A percentile compares a stretch with the other conserved stretches of the same genome.
phyloP scores from a whole-genome alignment of 225 moss, liverwort and hornwort genomes.

The Pseudoscleropodium purum region DNA sequence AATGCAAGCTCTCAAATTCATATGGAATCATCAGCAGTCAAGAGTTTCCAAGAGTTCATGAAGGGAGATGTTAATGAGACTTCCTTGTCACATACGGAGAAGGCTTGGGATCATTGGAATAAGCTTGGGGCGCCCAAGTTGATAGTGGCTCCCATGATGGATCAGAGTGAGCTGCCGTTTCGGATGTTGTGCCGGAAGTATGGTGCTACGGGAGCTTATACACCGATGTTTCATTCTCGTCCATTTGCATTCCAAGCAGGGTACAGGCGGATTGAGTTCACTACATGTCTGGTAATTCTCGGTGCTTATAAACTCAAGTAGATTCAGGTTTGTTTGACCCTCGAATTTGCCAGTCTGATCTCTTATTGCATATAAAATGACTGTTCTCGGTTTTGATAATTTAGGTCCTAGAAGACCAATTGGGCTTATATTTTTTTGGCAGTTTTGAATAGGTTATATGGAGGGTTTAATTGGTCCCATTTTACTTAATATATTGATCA shows the following conservation, averaged over 20 bases:
- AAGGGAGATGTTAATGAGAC: not conserved
- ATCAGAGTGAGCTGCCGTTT: constrained; percentile 96
- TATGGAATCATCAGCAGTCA: not conserved
- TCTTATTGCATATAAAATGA: not conserved
- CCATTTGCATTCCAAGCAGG: constrained; percentile 65
- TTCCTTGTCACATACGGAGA: constrained; percentile 17
- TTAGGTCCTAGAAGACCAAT: not conserved
- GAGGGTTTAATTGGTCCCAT: not conserved
- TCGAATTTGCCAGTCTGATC: not conserved
- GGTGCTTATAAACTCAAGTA: not conserved
- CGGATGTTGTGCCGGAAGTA: constrained; percentile 94
- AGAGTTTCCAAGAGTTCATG: not conserved
- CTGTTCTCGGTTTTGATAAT: not conserved
- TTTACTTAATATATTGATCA: not conserved
- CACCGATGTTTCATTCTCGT: constrained; percentile 86
- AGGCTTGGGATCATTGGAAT: constrained; percentile 90
- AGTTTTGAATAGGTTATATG: not conserved
- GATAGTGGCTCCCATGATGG: constrained; percentile 95
- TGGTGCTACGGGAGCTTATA: constrained; percentile 80
- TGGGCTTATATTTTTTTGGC: not conserved
- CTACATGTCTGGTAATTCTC: constrained; percentile 62
- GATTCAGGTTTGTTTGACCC: not conserved
- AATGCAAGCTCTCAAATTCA: not conserved
- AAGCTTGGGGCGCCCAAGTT: constrained; percentile 71
- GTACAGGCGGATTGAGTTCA: constrained; percentile 75